Percentiles rank a stretch among this genome's conserved stretches.
phyloP scores from a whole-genome alignment of 176 grass and related monocot species.

The Aegilops longissima region DNA sequence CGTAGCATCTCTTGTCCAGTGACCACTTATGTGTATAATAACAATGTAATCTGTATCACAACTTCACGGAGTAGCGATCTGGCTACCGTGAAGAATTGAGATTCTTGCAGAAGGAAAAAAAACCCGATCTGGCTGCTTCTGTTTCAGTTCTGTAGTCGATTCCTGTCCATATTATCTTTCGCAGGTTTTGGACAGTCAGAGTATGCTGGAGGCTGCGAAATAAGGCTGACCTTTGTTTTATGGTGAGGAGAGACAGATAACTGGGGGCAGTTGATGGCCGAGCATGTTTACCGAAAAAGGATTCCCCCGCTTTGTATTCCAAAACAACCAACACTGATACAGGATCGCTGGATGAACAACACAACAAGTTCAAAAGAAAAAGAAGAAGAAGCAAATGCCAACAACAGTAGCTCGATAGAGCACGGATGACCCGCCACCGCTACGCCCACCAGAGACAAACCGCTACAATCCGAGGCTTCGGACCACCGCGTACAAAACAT shows the following conservation, averaged over 20 bases:
- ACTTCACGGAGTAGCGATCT: neutral
- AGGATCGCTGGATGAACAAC: too few relatives aligned
- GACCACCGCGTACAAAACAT: too few relatives aligned
- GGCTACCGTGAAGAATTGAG: neutral
- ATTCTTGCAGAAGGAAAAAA: neutral
- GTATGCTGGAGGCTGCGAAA: neutral
- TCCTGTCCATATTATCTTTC: neutral
- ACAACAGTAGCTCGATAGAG: too few relatives aligned
- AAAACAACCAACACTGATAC: too few relatives aligned
- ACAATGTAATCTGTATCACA: neutral
- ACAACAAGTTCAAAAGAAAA: too few relatives aligned
- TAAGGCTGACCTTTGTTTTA: neutral
- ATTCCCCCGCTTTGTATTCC: too few relatives aligned
- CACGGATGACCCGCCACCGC: too few relatives aligned
- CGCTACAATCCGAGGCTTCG: too few relatives aligned
- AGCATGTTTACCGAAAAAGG: too few relatives aligned
- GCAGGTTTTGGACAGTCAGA: neutral
- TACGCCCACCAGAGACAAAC: too few relatives aligned
- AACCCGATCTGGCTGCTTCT: neutral
- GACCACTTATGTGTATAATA: neutral
- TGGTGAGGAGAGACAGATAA: neutral
- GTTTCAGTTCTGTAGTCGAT: neutral
- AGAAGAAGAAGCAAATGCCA: too few relatives aligned
- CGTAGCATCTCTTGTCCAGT: neutral
- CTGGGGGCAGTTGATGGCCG: too few relatives aligned